Evolutionary conservation across 768 basidiomycete species (phyloP).

Genomic region (Chiua virens): DNA sequence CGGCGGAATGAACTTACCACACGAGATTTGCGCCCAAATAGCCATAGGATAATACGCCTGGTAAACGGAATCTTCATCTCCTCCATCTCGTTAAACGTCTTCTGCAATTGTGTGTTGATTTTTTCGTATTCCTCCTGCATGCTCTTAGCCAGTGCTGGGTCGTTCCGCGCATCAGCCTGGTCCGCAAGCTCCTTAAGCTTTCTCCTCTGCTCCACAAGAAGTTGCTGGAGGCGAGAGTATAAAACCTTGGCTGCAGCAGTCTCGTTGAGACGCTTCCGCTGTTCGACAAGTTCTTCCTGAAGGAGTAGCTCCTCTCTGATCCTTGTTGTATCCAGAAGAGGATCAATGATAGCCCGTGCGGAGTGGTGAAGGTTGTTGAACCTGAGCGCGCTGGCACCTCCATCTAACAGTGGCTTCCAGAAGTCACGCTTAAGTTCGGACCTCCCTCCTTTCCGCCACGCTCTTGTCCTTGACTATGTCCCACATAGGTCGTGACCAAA

Average conservation of each 20-base stretch:
- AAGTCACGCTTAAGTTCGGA: slow-evolving; percentile 25
- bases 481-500: slow-evolving; percentile 42
- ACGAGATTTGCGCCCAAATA: slow-evolving; percentile 8
- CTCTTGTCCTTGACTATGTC: slow-evolving; percentile 17
- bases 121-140: slow-evolving; percentile 14
- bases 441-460: slow-evolving; percentile 14
- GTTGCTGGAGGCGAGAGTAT: slow-evolving; percentile 14
- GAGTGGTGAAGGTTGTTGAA: not conserved
- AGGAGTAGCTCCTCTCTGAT: slow-evolving; percentile 3
- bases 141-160: slow-evolving; percentile 9
- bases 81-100: slow-evolving; percentile 23
- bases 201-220: slow-evolving; percentile 17
- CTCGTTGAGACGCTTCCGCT: slow-evolving; percentile 16
- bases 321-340: not conserved
- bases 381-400: not conserved
- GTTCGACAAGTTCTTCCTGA: slow-evolving; percentile 20
- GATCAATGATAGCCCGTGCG: not conserved
- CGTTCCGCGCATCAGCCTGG: slow-evolving; percentile 11
- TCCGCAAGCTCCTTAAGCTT: slow-evolving; percentile 16
- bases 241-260: slow-evolving; percentile 22
- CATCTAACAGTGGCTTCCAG: slow-evolving; percentile 12
- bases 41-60: slow-evolving; percentile 8
- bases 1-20: slow-evolving; percentile 2
- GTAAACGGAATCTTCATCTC: slow-evolving; percentile 15
- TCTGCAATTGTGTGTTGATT: slow-evolving; percentile 5